These are phyloP conservation scores for Ustilago shanxiensis DNA, from an alignment of 1,284 basidiomycete species.

Conservation along the genomic window DNA sequence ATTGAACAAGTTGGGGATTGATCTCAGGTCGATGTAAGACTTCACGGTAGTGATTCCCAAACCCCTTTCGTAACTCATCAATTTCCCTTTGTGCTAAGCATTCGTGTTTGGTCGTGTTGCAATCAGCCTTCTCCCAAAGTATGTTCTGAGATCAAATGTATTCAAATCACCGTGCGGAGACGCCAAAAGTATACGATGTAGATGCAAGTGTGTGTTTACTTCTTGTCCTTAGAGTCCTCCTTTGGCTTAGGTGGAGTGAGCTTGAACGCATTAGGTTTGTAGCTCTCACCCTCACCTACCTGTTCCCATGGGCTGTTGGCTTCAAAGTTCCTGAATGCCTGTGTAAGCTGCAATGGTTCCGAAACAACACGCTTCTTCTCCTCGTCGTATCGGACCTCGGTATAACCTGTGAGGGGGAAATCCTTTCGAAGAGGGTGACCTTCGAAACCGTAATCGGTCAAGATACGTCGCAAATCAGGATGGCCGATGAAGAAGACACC, in stretches of 20 bases:
- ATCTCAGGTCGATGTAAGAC: slow-evolving; percentile 9
- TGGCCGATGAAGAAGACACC: slow-evolving; percentile 97
- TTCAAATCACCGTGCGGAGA: background rate
- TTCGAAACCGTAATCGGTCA: slow-evolving; percentile 99
- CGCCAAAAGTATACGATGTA: background rate
- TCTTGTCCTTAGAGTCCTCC: slow-evolving; percentile 69
- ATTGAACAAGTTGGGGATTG: slow-evolving; percentile 33
- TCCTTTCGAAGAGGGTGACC: slow-evolving; percentile 98
- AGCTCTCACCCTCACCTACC: slow-evolving; percentile 84
- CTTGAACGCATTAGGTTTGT: slow-evolving; percentile 73
- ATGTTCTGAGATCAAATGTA: background rate
- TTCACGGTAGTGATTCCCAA: background rate
- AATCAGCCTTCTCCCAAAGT: background rate
- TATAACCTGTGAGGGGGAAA: slow-evolving; percentile 97
- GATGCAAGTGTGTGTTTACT: slow-evolving; percentile 34
- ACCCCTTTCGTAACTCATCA: background rate
- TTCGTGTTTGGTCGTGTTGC: background rate
- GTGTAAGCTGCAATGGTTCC: slow-evolving; percentile 96
- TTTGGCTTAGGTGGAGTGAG: slow-evolving; percentile 71
- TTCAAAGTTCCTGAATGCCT: slow-evolving; percentile 98
- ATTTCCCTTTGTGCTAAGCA: background rate
- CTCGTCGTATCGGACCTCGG: slow-evolving; percentile 97
- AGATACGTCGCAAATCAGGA: slow-evolving; percentile 94
- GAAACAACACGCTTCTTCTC: slow-evolving; percentile 98
- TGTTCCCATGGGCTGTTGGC: slow-evolving; percentile 88